A percentile compares a stretch with the other conserved stretches of the same genome.
Evolutionary conservation across 257 asterid genomes (phyloP).

Genomic region (Catharanthus roseus): DNA sequence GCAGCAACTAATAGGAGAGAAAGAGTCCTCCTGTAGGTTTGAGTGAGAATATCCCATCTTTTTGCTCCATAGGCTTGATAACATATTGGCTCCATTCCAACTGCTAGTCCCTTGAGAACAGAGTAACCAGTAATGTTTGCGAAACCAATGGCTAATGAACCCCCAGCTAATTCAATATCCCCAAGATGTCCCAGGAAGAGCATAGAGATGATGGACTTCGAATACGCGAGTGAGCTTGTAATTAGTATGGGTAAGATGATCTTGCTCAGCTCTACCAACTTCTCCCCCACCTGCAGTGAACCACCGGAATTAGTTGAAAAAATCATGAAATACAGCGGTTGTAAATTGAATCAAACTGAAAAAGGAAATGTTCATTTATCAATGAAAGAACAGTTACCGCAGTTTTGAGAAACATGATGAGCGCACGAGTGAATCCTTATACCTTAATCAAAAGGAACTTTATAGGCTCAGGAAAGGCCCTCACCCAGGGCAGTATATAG

Average conservation of each 20-base stretch:
- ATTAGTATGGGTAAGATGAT: slow-evolving; percentile 28
- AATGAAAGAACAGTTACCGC: neutral
- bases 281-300: slow-evolving; percentile 35
- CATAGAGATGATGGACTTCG: slow-evolving; percentile 46
- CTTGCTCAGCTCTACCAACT: slow-evolving; percentile 25
- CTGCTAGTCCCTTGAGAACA: slow-evolving; percentile 42
- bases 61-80: slow-evolving; percentile 49
- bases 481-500: neutral
- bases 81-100: slow-evolving; percentile 53
- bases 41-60: slow-evolving; percentile 35
- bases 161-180: slow-evolving; percentile 38
- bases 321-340: neutral
- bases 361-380: neutral
- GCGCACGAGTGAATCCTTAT: neutral
- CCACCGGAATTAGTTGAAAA: neutral
- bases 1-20: slow-evolving; percentile 34
- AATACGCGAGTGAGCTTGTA: slow-evolving; percentile 33
- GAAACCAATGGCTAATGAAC: slow-evolving; percentile 36
- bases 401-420: neutral
- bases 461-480: neutral
- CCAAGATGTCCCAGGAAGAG: slow-evolving; percentile 48
- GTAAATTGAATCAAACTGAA: neutral
- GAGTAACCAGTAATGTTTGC: slow-evolving; percentile 48
- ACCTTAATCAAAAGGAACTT: neutral
- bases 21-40: slow-evolving; percentile 35